Base-by-base conservation (phyloP, 2,329 filamentous ascomycete species). In the Diaporthe eres region DNA sequence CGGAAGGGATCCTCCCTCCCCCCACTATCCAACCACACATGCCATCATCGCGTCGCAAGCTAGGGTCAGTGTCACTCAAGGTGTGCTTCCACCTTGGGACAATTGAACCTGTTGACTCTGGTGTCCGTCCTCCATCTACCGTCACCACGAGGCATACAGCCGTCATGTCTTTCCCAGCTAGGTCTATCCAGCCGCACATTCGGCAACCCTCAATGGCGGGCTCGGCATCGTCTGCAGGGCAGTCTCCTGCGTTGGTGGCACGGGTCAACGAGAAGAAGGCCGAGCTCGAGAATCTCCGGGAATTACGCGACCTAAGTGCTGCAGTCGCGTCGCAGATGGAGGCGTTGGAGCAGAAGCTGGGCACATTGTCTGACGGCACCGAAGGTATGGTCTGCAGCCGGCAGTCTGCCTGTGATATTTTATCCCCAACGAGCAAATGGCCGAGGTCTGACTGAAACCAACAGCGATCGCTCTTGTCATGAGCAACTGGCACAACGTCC, bases 221-320 rank as follows among this genome's bases (percentile, higher is more conserved):
- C 34, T 76, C 81, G 13, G 81, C 80, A 75, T 84, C 87, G 6
- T 83, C 85, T 39, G 82, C 84, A 6, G 89, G 91, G 65, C 93
- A 94, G 83, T 94, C 94, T 1, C 91, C 94, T 1, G 90, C 91
- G 37, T 87, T 97, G 22, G 86, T 94, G 71, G 91, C 93, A 60
- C 93, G 94, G 78, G 95, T 97, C 82, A 92, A 94, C 78, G 94
- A 97, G 86, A 97, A 97, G 87, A 95, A 94, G 84, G 91, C 92
- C 72, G 95, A 97, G 83, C 89, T 97, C 8, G 93, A 95, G 79
- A 94, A 92, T 80, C 87, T 97, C 75, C 93, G 91, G 81, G 92
- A 97, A 83, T 86, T 97, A 71, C 91, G 94, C 79, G 93, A 95
- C 80, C 88, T 97, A 61, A 96, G 94, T 80, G 94, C 93, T 31